Evolutionary conservation across 139 green algal species (phyloP), one percentile per base, ranked within the genome.

Genomic region (Desmodesmus armatus): DNA sequence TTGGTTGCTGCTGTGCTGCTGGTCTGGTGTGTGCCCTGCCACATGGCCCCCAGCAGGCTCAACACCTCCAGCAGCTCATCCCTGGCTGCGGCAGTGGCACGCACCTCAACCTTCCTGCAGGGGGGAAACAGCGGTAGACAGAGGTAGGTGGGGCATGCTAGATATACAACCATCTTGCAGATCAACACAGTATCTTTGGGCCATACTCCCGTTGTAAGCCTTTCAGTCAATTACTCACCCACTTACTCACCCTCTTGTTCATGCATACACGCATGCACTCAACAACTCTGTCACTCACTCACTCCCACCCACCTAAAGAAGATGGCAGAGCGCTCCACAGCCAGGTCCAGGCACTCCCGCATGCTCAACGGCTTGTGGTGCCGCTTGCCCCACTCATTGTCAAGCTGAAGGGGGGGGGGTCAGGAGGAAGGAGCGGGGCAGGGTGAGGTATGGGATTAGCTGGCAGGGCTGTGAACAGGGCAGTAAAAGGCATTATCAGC

Each of bases 91-190:
- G 15, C n/a, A 13, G 67, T 71, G 33, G 53, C 31, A 0, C 66
- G 44, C 44, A 86, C 41, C 66, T 78, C 66, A 23, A 87, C 82
- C 72, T 87, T 87, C 15, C 82, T 31, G 82, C n/a, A n/a, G n/a
- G n/a, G n/a, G n/a, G n/a, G n/a, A n/a, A n/a, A n/a, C n/a, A n/a
- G n/a, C n/a, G n/a, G n/a, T n/a, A n/a, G n/a, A n/a, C n/a, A n/a
- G n/a, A n/a, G n/a, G n/a, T n/a, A n/a, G n/a, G n/a, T n/a, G n/a
- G n/a, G n/a, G n/a, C n/a, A n/a, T n/a, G n/a, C n/a, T n/a, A n/a
- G n/a, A n/a, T n/a, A n/a, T n/a, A n/a, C n/a, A n/a, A n/a, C n/a
- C n/a, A n/a, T n/a, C n/a, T n/a, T n/a, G n/a, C n/a, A n/a, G n/a
- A n/a, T n/a, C n/a, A n/a, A n/a, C n/a, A n/a, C n/a, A n/a, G n/a